Base-by-base conservation (phyloP, 768 basidiomycete genomes). In the Tephrocybe sp. region DNA sequence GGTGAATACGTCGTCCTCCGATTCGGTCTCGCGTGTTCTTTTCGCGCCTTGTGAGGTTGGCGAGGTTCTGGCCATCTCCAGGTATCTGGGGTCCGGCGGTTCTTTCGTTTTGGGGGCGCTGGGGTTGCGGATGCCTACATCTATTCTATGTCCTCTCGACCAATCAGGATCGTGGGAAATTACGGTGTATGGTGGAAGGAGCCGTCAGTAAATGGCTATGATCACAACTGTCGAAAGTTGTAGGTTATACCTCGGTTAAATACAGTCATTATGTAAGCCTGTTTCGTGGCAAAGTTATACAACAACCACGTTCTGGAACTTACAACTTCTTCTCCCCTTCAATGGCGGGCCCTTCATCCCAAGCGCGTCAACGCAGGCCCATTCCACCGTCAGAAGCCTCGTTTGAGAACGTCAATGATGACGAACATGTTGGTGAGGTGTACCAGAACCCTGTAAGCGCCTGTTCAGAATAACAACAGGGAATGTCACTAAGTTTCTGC, bases 361-460 rank as follows among this genome's bases (percentile, higher is more conserved):
- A 51, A 23, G 36, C 53, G 15, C 57, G 59, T 42, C 60, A 55
- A 38, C 58, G 64, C 18, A 54, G 51, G 24, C 28, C 38, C 5
- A 30, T 24, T 45, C 14, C 47, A 21, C 15, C 45, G 10, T 36
- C 37, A 23, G 56, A 58, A 28, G 32, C 53, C 12, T 34, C 56
- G 43, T 63, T 66, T 34, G 71, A 71, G 45, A 64, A 67, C 45
- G 71, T 74, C 25, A 73, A 76, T 49, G 76, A 80, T 55, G 80
- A 82, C 55, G 80, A 82, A 58, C 80, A 80, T 62, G 71, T 73
- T 39, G 70, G 71, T 23, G 73, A 70, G 50, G 63, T 81, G 26
- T 80, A 71, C 54, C 77, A 77, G 55, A 75, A 73, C 52, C 73
- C 78, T 11, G 80, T 81, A 64, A 49, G 74, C 69, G 34, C 37